These are phyloP conservation scores for Pichia gijzeniarum DNA, from an alignment of 805 yeast genomes.

Conservation along the genomic window DNA sequence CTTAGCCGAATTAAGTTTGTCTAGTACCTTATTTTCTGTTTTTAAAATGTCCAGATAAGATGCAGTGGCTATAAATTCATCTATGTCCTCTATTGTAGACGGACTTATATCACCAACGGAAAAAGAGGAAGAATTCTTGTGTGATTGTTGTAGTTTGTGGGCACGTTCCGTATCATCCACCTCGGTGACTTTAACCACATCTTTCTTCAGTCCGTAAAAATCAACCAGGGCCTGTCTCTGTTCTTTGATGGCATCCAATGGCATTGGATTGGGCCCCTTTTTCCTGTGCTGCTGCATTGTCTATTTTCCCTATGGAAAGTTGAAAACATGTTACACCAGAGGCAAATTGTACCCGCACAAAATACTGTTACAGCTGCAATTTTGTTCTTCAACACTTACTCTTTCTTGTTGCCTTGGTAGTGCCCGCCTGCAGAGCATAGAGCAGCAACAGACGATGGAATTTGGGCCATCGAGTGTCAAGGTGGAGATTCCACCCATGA, in stretches of 20 bases:
- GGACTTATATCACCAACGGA: constrained; percentile 6
- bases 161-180: constrained; percentile 10
- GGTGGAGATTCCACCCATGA: constrained; percentile 19
- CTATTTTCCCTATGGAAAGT: no score
- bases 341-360: background rate
- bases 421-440: no score
- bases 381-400: no score
- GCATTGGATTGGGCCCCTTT: background rate
- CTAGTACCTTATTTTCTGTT: constrained; percentile 37
- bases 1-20: constrained; percentile 44
- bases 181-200: background rate
- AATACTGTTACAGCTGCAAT: background rate
- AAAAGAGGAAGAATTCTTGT: constrained; percentile 1
- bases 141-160: background rate
- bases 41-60: constrained; percentile 30
- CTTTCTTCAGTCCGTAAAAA: constrained; percentile 34
- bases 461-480: constrained; percentile 6
- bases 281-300: background rate
- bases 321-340: no score
- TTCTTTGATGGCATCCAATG: constrained; percentile 8
- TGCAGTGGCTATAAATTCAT: constrained; percentile 26
- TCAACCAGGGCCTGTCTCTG: constrained; percentile 38
- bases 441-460: no score
- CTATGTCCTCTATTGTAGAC: constrained; percentile 22
- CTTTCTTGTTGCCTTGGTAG: no score